Evolutionary conservation across 78 protist species (phyloP).

Genomic region (Polysphondylium violaceum): DNA sequence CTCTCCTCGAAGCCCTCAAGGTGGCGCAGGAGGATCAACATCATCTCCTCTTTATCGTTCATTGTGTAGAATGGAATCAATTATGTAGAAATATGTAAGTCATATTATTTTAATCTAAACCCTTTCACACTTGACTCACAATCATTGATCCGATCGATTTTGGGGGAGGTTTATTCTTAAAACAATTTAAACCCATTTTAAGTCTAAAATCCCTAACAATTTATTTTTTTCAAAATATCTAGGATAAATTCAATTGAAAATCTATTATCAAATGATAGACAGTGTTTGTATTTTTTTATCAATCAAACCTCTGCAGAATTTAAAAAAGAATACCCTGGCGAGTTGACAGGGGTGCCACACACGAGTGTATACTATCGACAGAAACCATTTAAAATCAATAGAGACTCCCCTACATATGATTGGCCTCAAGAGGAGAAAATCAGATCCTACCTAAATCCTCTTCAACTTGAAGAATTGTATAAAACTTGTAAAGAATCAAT

Average conservation of each 20-base stretch:
- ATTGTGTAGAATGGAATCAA: constrained; percentile 63
- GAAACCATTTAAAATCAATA: constrained; percentile 39
- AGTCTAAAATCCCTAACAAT: not conserved
- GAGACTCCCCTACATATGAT: constrained; percentile 40
- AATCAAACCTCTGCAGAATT: constrained; percentile 42
- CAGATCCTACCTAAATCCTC: not conserved
- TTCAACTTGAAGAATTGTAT: constrained; percentile 6
- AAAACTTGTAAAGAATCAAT: constrained; percentile 18
- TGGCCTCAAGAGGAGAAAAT: constrained; percentile 58
- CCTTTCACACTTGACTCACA: not conserved
- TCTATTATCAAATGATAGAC: constrained; percentile 38
- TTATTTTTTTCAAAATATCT: not conserved
- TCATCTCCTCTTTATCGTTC: constrained; percentile 46
- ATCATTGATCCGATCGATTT: not conserved
- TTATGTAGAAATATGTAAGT: constrained; percentile 19
- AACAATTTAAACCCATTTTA: not conserved
- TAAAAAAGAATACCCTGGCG: constrained; percentile 22
- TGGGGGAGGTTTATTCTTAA: not conserved
- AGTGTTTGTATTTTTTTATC: constrained; percentile 13
- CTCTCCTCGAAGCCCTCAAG: constrained; percentile 20
- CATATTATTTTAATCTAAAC: not conserved
- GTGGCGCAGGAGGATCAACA: constrained; percentile 56
- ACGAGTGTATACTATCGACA: constrained; percentile 45
- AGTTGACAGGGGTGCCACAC: constrained; percentile 57
- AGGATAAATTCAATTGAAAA: constrained; percentile 28